Base-by-base conservation (phyloP, 148 eudicot species). In the Silene latifolia region DNA sequence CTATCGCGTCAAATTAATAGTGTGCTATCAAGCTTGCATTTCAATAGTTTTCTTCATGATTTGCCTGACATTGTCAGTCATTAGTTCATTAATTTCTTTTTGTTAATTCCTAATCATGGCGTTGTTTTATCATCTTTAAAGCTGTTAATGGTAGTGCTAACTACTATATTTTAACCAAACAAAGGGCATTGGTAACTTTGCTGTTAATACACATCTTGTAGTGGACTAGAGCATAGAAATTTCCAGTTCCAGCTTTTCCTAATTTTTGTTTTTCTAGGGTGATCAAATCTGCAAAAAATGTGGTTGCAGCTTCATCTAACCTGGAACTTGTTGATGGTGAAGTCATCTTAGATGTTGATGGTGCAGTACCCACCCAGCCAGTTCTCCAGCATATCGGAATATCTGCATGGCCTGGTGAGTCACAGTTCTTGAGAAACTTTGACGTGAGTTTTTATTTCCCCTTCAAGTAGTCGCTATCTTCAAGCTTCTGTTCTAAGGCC, bases 331-430 rank as follows among this genome's bases (percentile, higher is more conserved):
- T 74, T 69, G 89, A 89, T 81, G 92, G 86, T 53, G 97, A 92
- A 74, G 79, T 88, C 78, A 80, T 90, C 63, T 78, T 92, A 78
- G 94, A 92, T 72, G 84, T 87, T 81, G 97, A 90, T 77, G 97
- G 97, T 42, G 86, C 87, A 35, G 88, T 87, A 69, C 97, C 97
- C 68, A 87, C 87, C 17, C 93, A 89, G 79, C 89, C 92, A 68
- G 89, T 92, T 79, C 79, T 89, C 82, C 88, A 92, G 72, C 97
- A 90, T 82, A 67, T 87, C 77, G 97, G 97, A 61, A 87, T 89
- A 58, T 89, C 97, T 70, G 91, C 91, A 75, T 92, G 97, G 97
- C 97, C 92, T 83, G 94, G 94, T 92, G 73, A 86, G 87, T 74
- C 77, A 21, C 44, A 65, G 46, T 64, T 47, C 32, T 74, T 17